A percentile compares a stretch with the other conserved stretches of the same genome.
phyloP scores from a whole-genome alignment of 306 rosid species.

The Prunus armeniaca region DNA sequence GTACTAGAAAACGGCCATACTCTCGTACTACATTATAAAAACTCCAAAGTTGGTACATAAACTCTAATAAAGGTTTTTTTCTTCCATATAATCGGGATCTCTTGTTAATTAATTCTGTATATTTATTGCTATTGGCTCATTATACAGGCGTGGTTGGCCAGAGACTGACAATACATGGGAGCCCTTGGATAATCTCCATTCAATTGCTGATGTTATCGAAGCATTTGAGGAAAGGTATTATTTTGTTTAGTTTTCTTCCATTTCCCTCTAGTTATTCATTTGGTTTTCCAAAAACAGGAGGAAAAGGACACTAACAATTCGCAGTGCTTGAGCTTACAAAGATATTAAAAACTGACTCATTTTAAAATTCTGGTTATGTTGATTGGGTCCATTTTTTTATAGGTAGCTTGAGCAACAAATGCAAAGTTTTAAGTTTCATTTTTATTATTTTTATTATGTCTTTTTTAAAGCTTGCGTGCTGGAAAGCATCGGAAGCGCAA shows the following conservation, averaged over 20 bases:
- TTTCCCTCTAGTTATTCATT: neutral
- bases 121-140: constrained; percentile 15
- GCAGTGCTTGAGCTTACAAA: neutral
- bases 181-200: constrained; percentile 81
- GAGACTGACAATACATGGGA: constrained; percentile 97
- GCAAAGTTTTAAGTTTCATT: neutral
- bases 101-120: neutral
- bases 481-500: constrained; percentile 59
- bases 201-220: constrained; percentile 77
- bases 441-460: neutral
- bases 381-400: neutral
- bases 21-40: too few relatives aligned
- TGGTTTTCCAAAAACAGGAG: neutral
- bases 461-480: constrained; percentile 47
- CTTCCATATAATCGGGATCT: neutral
- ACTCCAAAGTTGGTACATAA: neutral
- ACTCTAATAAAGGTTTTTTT: neutral
- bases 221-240: constrained; percentile 77
- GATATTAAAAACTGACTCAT: neutral
- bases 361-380: neutral
- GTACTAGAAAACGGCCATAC: neutral
- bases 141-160: constrained; percentile 86
- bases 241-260: neutral
- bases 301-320: neutral
- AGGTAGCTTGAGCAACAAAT: neutral